Evolutionary conservation across 1,139 yeast species (phyloP), one percentile per base, ranked within the genome.

Genomic region (Geotrichum fermentans): DNA sequence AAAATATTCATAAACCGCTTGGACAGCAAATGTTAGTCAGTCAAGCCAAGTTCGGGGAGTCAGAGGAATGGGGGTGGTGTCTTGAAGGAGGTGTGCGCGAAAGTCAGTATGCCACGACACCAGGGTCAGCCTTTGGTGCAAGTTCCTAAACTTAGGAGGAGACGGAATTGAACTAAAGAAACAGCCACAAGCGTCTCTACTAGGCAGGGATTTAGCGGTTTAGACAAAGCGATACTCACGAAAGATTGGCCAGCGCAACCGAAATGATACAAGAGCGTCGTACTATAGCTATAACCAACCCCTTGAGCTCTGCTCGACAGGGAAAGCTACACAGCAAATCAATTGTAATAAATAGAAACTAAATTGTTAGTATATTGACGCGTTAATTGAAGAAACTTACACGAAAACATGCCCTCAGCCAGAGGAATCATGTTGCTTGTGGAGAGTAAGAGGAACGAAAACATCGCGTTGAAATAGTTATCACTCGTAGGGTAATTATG

Each of bases 21-120:
- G 26, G 30, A 20, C 10, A 26, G 21, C 22, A 24, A 10, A 18
- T 13, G 3, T 14, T 14, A 30, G 17, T 7, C 32, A 26, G n/a
- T 7, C 28, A 26, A 24, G 24, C 42, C 32, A 39, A 39, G 33
- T 39, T 39, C 42, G 42, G 42, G 42, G 33, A 39, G 42, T 39
- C 34, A 16, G 42, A 39, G 42, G 4, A n/a, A 10, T 26, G 2
- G 32, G 16, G 8, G 21, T 16, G 20, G 21, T 39, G 42, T 24
- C 38, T 34, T 39, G 42, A 39, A 39, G 42, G 42, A 39, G 33
- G 13, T 13, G 32, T 16, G 13, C 21, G 13, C 38, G 4, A 24
- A 6, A 10, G 8, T 16, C 7, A 21, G 18, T 10, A 34, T 18
- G 37, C 21, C 21, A 14, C 17, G 37, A 34, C 37, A 34, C 18